phyloP scores from a whole-genome alignment of 345 rosid species.

The Hypericum androsaemum region DNA sequence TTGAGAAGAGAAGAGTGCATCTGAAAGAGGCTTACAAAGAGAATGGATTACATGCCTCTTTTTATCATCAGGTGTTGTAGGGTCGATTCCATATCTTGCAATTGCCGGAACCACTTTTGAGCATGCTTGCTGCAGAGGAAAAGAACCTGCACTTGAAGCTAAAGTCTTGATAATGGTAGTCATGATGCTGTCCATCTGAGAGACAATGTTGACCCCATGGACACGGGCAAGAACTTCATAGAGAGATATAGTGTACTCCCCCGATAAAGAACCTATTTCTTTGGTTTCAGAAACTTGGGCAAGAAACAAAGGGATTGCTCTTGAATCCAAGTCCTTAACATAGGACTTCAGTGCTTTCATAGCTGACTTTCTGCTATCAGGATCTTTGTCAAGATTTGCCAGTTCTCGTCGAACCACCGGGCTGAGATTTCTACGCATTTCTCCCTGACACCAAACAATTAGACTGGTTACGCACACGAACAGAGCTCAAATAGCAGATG shows the following conservation, averaged over 20 bases:
- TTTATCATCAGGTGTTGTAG: conserved; percentile 56
- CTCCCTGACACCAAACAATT: conserved; percentile 20
- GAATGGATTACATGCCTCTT: conserved; percentile 66
- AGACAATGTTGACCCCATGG: conserved; percentile 85
- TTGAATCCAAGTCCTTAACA: conserved; percentile 74
- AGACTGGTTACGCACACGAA: too few relatives aligned
- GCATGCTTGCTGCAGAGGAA: conserved; percentile 96
- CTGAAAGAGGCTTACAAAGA: conserved; percentile 72
- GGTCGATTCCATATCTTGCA: conserved; percentile 84
- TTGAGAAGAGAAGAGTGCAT: conserved; percentile 68
- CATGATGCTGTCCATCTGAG: conserved; percentile 88
- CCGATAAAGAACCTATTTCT: conserved; percentile 74
- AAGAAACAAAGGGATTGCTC: conserved; percentile 73
- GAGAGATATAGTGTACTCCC: conserved; percentile 86
- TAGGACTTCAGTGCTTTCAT: conserved; percentile 73
- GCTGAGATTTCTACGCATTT: conserved; percentile 66
- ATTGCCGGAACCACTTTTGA: conserved; percentile 88
- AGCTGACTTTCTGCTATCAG: conserved; percentile 62
- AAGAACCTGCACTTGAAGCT: conserved; percentile 83
- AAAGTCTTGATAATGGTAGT: conserved; percentile 67
- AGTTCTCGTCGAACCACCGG: conserved; percentile 59
- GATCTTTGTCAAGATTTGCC: conserved; percentile 81
- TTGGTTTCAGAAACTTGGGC: conserved; percentile 83
- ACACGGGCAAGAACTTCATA: conserved; percentile 91
- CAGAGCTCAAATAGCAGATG: too few relatives aligned